A percentile compares a stretch with the other conserved stretches of the same genome.
These are phyloP conservation scores for Pyricularia grisea DNA, from an alignment of 2,329 filamentous ascomycete species.

Conservation along the genomic window DNA sequence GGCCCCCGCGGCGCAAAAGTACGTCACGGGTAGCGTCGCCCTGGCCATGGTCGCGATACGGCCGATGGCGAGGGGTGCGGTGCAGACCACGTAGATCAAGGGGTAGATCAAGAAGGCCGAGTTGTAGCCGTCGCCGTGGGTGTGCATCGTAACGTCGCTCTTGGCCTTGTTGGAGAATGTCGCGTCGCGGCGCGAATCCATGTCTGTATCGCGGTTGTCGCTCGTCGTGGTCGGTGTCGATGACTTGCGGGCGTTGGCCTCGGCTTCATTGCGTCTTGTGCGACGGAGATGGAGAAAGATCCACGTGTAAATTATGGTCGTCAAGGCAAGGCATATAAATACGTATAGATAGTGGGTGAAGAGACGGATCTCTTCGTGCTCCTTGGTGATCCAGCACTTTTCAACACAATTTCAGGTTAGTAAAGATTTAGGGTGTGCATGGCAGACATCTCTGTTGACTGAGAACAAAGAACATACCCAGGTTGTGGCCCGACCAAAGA, in stretches of 20 bases:
- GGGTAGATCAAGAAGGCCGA: conserved; percentile 56
- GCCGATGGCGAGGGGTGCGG: conserved; percentile 53
- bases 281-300: conserved; percentile 26
- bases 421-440: neutral
- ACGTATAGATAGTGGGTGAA: conserved; percentile 56
- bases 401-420: neutral
- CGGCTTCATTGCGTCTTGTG: conserved; percentile 7
- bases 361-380: conserved; percentile 42
- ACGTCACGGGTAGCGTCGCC: conserved; percentile 31
- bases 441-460: neutral
- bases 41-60: conserved; percentile 54
- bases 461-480: conserved; percentile 28
- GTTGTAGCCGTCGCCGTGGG: conserved; percentile 14
- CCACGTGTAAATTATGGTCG: conserved; percentile 24
- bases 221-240: conserved; percentile 9
- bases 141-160: neutral
- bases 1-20: conserved; percentile 40
- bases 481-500: conserved; percentile 44
- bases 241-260: neutral
- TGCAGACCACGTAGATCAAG: conserved; percentile 60
- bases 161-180: conserved; percentile 17
- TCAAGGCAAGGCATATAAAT: conserved; percentile 28
- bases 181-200: conserved; percentile 28
- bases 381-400: conserved; percentile 53
- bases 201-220: conserved; percentile 26